Base-by-base conservation (phyloP, 257 asterid genomes). In the Striga asiatica region DNA sequence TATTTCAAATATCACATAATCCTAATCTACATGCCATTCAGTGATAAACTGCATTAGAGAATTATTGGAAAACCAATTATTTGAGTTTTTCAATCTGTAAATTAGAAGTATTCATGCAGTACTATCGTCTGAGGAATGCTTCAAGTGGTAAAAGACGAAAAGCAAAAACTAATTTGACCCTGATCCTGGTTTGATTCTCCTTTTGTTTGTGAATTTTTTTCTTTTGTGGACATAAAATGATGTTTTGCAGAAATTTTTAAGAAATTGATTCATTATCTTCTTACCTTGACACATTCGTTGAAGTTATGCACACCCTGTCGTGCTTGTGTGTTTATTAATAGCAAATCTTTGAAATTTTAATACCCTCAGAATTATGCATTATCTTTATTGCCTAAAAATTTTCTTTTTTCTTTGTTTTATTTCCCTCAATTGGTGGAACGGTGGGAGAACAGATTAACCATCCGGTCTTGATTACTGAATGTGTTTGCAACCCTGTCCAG, bases 401-500 rank as follows among this genome's bases (percentile, higher is more conserved):
- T 22, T 7, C 1, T 49, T 54, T 57, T 39, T 20, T n/a, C n/a
- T n/a, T n/a, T n/a, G n/a, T 46, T 32, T 41, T 37, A 2, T 27
- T 27, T 27, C 32, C 32, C 32, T 27, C 32, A 7, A 27, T 27
- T 27, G 32, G 3, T 27, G 32, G 47, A 54, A 66, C 57, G 58
- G 64, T 73, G 75, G 75, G 74, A 66, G 65, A 74, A 64, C 98
- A 91, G 98, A 81, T 91, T 43, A 72, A 84, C 71, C 98, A 91
- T 71, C 98, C 98, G 65, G 73, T 91, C 69, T 72, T 91, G 81
- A 87, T 87, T 66, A 91, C 97, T 49, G 98, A 91, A 73, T 91
- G 98, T 70, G 77, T 84, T 55, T 87, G 95, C 81, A 91, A 91
- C 68, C 98, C 98, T 11, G 73, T 84, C 49, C 98, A 91, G 56